A percentile compares a stretch with the other conserved stretches of the same genome.
These are phyloP conservation scores for Ophiobolus disseminans DNA, from an alignment of 2,329 filamentous ascomycete species.

Conservation along the genomic window DNA sequence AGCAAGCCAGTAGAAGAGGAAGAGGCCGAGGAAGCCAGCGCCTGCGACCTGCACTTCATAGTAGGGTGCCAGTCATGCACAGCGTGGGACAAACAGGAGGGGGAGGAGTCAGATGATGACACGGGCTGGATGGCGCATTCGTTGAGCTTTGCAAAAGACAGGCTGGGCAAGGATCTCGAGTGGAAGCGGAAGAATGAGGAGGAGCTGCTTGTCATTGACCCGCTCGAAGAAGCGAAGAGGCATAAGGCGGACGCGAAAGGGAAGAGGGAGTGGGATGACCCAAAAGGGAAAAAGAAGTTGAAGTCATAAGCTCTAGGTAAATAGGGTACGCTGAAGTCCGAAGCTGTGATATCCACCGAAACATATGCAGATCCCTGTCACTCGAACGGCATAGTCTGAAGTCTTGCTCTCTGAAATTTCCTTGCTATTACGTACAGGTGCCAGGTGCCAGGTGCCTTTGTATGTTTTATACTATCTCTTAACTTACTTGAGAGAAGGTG, in stretches of 20 bases:
- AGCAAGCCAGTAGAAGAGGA: conserved; percentile 35
- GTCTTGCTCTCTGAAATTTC: too few species aligned
- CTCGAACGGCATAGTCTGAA: too few species aligned
- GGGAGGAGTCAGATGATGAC: conserved; percentile 64
- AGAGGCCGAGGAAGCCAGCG: conserved; percentile 58
- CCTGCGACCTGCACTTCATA: conserved; percentile 95
- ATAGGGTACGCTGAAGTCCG: too few species aligned
- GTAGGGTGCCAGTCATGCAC: conserved; percentile 92
- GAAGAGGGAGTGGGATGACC: conserved; percentile 37
- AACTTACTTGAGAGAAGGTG: background rate
- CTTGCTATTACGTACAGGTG: too few species aligned
- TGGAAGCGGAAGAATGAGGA: conserved; percentile 93
- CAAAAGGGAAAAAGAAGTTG: conserved; percentile 30
- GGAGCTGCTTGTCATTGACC: conserved; percentile 91
- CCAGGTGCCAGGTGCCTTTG: too few species aligned
- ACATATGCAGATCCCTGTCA: background rate
- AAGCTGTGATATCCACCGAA: background rate
- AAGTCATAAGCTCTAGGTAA: conserved; percentile 14
- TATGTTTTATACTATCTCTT: too few species aligned
- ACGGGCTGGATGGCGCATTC: conserved; percentile 86
- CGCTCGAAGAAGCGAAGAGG: conserved; percentile 78
- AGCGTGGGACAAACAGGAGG: conserved; percentile 77
- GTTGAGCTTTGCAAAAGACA: conserved; percentile 86
- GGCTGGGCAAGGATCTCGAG: conserved; percentile 85
- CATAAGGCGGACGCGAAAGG: conserved; percentile 66